Evolutionary conservation across 805 yeast species (phyloP).

Genomic region (Hyphopichia homilentoma): DNA sequence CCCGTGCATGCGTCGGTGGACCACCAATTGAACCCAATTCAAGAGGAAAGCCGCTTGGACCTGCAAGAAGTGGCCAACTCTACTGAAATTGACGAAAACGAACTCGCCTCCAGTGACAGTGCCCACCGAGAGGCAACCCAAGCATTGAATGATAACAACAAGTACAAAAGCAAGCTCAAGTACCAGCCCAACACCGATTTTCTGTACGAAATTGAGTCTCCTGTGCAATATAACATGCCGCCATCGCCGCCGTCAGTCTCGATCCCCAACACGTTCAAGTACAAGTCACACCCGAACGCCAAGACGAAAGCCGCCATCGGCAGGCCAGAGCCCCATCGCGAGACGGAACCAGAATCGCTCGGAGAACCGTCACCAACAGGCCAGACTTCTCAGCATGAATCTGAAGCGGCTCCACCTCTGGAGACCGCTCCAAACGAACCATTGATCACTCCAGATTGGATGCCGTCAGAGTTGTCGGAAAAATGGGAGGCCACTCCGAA

Average conservation of each 20-base stretch:
- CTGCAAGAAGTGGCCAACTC: not conserved
- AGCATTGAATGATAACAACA: slow-evolving; percentile 1
- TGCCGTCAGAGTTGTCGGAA: slow-evolving; percentile 36
- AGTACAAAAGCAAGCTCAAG: slow-evolving; percentile 29
- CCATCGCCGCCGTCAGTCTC: slow-evolving; percentile 18
- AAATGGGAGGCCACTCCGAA: slow-evolving; percentile 22
- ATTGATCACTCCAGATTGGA: slow-evolving; percentile 36
- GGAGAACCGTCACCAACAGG: too few relatives aligned
- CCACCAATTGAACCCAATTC: slow-evolving; percentile 1
- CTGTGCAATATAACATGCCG: slow-evolving; percentile 2
- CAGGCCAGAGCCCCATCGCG: not conserved
- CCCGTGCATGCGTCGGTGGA: not conserved
- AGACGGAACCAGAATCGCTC: slow-evolving; percentile 1
- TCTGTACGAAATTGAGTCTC: slow-evolving; percentile 13
- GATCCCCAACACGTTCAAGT: slow-evolving; percentile 42
- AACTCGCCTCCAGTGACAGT: slow-evolving; percentile 1
- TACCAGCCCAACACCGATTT: slow-evolving; percentile 33
- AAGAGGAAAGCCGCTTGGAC: slow-evolving; percentile 6
- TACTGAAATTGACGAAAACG: slow-evolving; percentile 1
- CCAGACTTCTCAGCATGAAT: slow-evolving; percentile 6
- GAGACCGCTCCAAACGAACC: too few relatives aligned
- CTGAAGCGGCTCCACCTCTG: not conserved
- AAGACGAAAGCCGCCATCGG: slow-evolving; percentile 33
- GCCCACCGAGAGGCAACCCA: too few relatives aligned
- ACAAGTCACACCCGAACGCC: slow-evolving; percentile 44